Conservation (phyloP, 2,329 filamentous ascomycete species). For the Ceratocystiopsis sp. region DNA sequence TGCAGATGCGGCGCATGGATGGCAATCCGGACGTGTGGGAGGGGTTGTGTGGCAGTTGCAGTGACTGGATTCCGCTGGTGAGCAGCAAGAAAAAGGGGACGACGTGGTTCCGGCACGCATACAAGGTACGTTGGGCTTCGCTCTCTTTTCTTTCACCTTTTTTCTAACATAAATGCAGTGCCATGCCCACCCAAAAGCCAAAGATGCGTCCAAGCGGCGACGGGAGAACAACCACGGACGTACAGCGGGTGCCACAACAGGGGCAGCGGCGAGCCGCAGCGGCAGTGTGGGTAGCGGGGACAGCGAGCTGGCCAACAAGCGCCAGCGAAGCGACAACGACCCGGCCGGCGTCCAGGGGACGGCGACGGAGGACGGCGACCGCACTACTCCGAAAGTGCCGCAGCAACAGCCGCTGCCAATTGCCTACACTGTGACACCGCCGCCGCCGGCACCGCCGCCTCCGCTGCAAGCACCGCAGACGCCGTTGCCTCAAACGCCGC, state of each 20-base stretch:
- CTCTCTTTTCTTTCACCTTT: not conserved
- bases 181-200: conserved; percentile 54
- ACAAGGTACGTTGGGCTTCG: conserved; percentile 44
- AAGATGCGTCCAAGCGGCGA: conserved; percentile 51
- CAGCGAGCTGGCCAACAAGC: no score
- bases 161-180: conserved; percentile 27
- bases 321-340: no score
- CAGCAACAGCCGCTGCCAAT: no score
- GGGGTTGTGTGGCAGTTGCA: conserved; percentile 60
- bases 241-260: conserved; percentile 13
- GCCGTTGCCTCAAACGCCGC: conserved; percentile 21
- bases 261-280: not conserved
- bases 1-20: conserved; percentile 58
- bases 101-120: conserved; percentile 78
- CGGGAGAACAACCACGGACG: conserved; percentile 39
- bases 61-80: conserved; percentile 64
- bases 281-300: not conserved
- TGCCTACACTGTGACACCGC: no score
- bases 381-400: no score
- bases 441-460: no score
- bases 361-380: no score
- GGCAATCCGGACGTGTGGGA: conserved; percentile 72
- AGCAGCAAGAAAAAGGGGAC: conserved; percentile 88
- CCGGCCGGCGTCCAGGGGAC: no score
- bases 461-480: not conserved